Evolutionary conservation across 1,284 basidiomycete genomes (phyloP).

Genomic region (Boletus mariae): DNA sequence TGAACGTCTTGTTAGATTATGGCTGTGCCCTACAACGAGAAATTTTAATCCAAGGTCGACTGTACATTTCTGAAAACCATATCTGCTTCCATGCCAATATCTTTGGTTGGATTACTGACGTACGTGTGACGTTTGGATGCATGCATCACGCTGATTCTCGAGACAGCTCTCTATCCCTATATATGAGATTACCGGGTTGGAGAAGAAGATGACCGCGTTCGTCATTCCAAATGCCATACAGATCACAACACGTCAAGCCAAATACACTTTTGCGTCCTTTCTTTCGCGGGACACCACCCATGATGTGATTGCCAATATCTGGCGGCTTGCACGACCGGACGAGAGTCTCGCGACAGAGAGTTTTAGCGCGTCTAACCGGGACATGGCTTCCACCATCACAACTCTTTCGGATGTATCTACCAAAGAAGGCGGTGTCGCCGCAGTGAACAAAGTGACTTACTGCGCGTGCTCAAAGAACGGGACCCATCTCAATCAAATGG

Average conservation of each 20-base stretch:
- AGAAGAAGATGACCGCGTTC: constrained; percentile 98
- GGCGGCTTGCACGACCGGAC: constrained; percentile 86
- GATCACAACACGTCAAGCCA: constrained; percentile 75
- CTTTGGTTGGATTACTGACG: constrained; percentile 97
- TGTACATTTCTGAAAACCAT: constrained; percentile 98
- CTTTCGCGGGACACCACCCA: constrained; percentile 94
- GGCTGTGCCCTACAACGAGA: constrained; percentile 96
- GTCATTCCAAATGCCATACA: constrained; percentile 98
- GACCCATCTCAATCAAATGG: constrained; percentile 71
- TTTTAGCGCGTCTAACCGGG: constrained; percentile 18
- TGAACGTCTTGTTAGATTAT: constrained; percentile 65
- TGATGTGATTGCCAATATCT: constrained; percentile 96
- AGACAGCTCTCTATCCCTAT: constrained; percentile 86
- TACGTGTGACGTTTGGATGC: constrained; percentile 40
- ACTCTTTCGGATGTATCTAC: constrained; percentile 21
- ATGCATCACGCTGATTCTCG: constrained; percentile 9
- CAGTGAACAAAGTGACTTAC: constrained; percentile 52
- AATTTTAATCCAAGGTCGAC: constrained; percentile 91
- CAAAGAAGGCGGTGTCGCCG: constrained; percentile 8
- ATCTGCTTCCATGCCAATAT: constrained; percentile 99
- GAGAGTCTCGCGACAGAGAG: constrained; percentile 40
- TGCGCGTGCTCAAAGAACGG: constrained; percentile 76
- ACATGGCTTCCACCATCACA: constrained; percentile 19
- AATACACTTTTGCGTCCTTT: constrained; percentile 96
- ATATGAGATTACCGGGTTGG: constrained; percentile 83